These are phyloP conservation scores for Ophiostoma montium DNA, from an alignment of 2,329 filamentous ascomycete genomes.

Conservation along the genomic window DNA sequence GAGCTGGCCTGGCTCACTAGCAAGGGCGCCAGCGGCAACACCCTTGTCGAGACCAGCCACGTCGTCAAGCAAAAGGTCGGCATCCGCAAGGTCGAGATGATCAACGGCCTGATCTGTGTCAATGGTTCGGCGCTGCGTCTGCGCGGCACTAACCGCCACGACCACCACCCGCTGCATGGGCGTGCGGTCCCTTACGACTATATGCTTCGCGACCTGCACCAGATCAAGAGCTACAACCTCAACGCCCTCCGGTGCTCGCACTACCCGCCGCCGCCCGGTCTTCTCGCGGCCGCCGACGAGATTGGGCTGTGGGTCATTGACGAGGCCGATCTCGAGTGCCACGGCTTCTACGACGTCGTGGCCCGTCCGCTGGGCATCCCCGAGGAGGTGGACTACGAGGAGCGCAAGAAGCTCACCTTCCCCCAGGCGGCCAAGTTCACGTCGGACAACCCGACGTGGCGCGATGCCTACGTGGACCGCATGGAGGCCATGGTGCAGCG, in stretches of 20 bases:
- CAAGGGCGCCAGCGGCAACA: not conserved
- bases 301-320: constrained; percentile 49
- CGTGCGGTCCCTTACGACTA: constrained; percentile 49
- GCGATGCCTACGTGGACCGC: constrained; percentile 52
- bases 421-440: constrained; percentile 41
- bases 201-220: constrained; percentile 44
- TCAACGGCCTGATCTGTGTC: constrained; percentile 43
- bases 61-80: constrained; percentile 40
- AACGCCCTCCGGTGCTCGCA: constrained; percentile 57
- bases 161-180: constrained; percentile 51
- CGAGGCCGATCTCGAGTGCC: constrained; percentile 37
- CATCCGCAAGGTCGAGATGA: constrained; percentile 50
- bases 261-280: constrained; percentile 46
- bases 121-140: constrained; percentile 49
- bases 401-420: constrained; percentile 44
- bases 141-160: constrained; percentile 54
- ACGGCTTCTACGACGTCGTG: constrained; percentile 37
- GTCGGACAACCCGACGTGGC: constrained; percentile 47
- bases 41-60: constrained; percentile 17
- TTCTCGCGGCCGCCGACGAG: constrained; percentile 49
- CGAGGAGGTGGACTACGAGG: constrained; percentile 42
- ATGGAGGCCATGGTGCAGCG: constrained; percentile 49
- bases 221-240: constrained; percentile 59
- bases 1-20: constrained; percentile 18
- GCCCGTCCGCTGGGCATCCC: constrained; percentile 37